phyloP scores from a whole-genome alignment of 192 early-diverging fungal species.

The Umbelopsis ramanniana region DNA sequence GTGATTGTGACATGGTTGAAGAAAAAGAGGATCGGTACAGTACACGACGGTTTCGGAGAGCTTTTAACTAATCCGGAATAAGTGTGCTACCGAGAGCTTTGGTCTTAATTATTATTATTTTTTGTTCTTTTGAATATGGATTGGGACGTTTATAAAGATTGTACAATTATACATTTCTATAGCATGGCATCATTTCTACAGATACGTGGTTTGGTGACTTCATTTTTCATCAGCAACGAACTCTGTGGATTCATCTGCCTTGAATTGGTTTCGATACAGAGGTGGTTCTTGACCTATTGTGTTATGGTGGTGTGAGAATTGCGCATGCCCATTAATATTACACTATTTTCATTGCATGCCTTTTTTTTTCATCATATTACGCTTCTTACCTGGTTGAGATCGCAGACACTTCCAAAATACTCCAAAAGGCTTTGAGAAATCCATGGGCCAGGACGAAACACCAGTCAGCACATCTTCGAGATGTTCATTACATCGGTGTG shows the following conservation, averaged over 20 bases:
- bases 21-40: not conserved
- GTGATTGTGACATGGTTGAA: not conserved
- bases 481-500: conserved; percentile 42
- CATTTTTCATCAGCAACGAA: conserved; percentile 7
- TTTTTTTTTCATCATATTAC: not conserved
- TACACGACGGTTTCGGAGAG: not conserved
- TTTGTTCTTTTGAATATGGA: too few species aligned
- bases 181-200: not conserved
- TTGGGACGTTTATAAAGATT: too few species aligned
- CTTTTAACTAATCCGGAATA: not conserved
- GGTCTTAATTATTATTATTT: too few species aligned
- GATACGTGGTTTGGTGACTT: too few species aligned
- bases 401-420: conserved; percentile 39
- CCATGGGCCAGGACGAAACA: conserved; percentile 38
- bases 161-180: too few species aligned
- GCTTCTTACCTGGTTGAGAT: conserved; percentile 37
- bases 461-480: conserved; percentile 44
- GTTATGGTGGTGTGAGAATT: conserved; percentile 12
- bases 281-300: conserved; percentile 33
- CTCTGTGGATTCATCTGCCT: not conserved
- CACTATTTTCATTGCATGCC: not conserved
- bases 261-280: conserved; percentile 9
- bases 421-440: conserved; percentile 39
- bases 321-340: conserved; percentile 5
- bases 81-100: too few species aligned